These are phyloP conservation scores for Moniliophthora roreri DNA, from an alignment of 1,284 basidiomycete genomes.

Conservation along the genomic window DNA sequence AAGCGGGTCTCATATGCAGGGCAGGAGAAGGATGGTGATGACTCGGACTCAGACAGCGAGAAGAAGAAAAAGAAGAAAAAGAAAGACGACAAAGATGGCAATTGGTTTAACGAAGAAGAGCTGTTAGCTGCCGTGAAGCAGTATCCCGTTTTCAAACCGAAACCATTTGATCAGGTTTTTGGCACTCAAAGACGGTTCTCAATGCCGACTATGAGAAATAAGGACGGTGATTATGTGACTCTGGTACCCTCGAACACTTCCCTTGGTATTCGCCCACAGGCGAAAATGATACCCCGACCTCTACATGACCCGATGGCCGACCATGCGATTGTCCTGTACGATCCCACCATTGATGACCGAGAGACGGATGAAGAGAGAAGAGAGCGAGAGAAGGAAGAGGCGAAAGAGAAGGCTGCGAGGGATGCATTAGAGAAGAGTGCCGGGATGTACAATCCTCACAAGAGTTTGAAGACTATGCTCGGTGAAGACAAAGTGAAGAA, in stretches of 20 bases:
- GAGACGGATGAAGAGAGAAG: conserved; percentile 84
- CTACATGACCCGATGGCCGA: conserved; percentile 97
- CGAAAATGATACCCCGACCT: conserved; percentile 86
- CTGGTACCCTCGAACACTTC: conserved; percentile 71
- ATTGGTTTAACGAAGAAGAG: conserved; percentile 56
- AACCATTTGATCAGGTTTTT: conserved; percentile 65
- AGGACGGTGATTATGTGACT: conserved; percentile 72
- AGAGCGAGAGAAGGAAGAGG: conserved; percentile 70
- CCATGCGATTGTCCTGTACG: conserved; percentile 96
- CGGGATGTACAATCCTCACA: conserved; percentile 87
- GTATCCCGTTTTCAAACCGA: conserved; percentile 84
- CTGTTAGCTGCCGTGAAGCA: conserved; percentile 63
- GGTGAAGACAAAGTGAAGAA: conserved; percentile 76
- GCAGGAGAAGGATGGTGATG: conserved; percentile 49
- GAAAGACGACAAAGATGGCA: conserved; percentile 59
- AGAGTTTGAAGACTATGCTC: conserved; percentile 83
- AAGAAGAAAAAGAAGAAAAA: conserved; percentile 56
- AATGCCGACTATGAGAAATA: conserved; percentile 85
- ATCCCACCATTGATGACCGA: conserved; percentile 92
- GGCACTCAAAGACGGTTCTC: conserved; percentile 61
- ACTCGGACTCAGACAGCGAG: conserved; percentile 54
- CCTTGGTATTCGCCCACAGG: conserved; percentile 84
- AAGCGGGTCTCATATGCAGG: conserved; percentile 83
- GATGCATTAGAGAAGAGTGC: conserved; percentile 66
- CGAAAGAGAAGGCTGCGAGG: conserved; percentile 59